Evolutionary conservation across 805 yeast species (phyloP).

Genomic region (Middelhovenomyces tepae): DNA sequence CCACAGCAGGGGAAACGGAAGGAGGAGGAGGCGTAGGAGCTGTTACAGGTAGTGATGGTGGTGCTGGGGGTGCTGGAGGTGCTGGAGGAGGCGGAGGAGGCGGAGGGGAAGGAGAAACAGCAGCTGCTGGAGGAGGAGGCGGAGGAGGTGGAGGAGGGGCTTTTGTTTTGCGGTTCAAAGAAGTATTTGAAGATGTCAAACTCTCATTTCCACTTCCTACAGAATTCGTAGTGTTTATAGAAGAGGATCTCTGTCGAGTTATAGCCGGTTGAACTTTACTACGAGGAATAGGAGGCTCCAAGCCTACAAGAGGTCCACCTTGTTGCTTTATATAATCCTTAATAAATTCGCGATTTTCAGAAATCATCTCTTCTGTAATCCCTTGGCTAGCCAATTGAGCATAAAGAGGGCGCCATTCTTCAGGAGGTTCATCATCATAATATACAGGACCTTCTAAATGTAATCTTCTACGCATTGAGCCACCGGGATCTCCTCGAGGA

Average conservation of each 20-base stretch:
- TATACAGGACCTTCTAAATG: conserved; percentile 35
- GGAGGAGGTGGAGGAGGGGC: conserved; percentile 21
- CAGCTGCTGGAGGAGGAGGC: conserved; percentile 19
- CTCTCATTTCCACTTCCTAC: conserved; percentile 7
- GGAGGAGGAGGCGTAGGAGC: conserved; percentile 17
- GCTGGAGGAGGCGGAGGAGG: conserved; percentile 15
- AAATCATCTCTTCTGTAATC: conserved; percentile 80
- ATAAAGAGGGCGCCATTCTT: conserved; percentile 74
- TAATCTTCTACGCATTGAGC: conserved; percentile 23
- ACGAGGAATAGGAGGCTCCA: conserved; percentile 79
- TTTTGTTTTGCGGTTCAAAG: conserved; percentile 14
- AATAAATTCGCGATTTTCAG: conserved; percentile 74
- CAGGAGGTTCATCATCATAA: conserved; percentile 73
- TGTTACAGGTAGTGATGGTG: no score
- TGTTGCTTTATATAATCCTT: conserved; percentile 65
- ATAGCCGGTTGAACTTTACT: conserved; percentile 15
- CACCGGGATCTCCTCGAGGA: conserved; percentile 52
- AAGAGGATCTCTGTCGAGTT: conserved; percentile 1
- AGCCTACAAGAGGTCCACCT: conserved; percentile 73
- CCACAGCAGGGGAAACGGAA: conserved; percentile 11
- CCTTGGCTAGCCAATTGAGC: conserved; percentile 68
- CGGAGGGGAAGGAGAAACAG: conserved; percentile 19
- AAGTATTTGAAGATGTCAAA: conserved; percentile 2
- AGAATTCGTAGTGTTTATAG: conserved; percentile 9
- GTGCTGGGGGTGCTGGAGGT: conserved; percentile 22